Evolutionary conservation across 306 rosid species (phyloP).

Genomic region (Notholithocarpus densiflorus): DNA sequence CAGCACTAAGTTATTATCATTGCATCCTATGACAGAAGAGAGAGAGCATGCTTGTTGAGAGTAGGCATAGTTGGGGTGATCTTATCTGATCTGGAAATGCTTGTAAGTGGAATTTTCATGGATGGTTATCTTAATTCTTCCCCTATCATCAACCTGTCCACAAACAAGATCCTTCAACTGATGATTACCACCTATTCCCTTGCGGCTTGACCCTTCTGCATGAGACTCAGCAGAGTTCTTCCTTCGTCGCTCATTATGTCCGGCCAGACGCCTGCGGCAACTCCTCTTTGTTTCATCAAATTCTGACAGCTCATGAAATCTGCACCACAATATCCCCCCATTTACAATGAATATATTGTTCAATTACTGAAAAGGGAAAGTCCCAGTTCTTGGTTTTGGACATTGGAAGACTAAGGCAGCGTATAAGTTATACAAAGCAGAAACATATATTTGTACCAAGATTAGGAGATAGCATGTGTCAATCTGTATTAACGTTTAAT

Average conservation of each 20-base stretch:
- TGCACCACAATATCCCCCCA: conserved; percentile 14
- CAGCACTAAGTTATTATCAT: background rate
- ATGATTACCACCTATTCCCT: conserved; percentile 23
- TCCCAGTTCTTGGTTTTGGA: background rate
- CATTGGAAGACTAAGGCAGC: background rate
- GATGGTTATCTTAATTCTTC: conserved; percentile 46
- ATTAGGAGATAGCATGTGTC: background rate
- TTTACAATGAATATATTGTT: background rate
- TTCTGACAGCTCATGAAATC: conserved; percentile 65
- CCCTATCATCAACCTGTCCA: conserved; percentile 38
- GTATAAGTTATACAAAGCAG: too few relatives aligned
- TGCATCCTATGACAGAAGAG: conserved; percentile 64
- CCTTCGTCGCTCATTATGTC: conserved; percentile 65
- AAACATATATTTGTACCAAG: background rate
- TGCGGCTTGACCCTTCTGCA: conserved; percentile 51
- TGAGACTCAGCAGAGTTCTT: conserved; percentile 49
- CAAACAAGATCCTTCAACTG: conserved; percentile 43
- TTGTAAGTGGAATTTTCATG: conserved; percentile 40
- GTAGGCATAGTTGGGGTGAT: background rate
- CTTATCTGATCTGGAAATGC: conserved; percentile 53
- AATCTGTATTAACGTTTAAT: background rate
- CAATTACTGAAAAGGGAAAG: background rate
- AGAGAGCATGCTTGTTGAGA: conserved; percentile 47
- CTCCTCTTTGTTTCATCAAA: conserved; percentile 68
- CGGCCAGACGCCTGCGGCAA: conserved; percentile 71